phyloP scores from a whole-genome alignment of 164 flowering plant genomes.

The Dillenia turbinata region DNA sequence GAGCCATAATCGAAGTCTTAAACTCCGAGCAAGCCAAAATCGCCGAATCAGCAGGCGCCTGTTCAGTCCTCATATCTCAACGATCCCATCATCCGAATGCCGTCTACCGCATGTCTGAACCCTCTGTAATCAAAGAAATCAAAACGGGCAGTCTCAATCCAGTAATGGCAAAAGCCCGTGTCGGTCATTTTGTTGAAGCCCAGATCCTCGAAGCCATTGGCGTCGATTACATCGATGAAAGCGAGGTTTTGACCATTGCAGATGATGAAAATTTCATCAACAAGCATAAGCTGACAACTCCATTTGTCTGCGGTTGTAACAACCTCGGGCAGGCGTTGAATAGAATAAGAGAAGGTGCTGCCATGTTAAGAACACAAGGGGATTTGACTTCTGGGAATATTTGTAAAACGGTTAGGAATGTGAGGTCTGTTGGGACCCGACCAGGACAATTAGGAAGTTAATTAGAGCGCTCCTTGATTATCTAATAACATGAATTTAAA shows the following conservation, averaged over 20 bases:
- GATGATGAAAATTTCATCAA: constrained; percentile 62
- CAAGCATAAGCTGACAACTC: constrained; percentile 62
- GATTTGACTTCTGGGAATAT: constrained; percentile 37
- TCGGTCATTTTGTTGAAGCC: constrained; percentile 88
- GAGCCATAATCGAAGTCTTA: constrained; percentile 56
- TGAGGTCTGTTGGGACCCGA: too few relatives aligned
- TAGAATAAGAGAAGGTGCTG: constrained; percentile 79
- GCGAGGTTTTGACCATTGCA: constrained; percentile 49
- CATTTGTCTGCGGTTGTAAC: constrained; percentile 64
- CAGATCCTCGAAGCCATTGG: constrained; percentile 66
- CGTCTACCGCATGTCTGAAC: constrained; percentile 62
- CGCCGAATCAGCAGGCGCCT: constrained; percentile 79
- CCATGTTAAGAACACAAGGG: constrained; percentile 59
- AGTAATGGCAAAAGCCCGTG: constrained; percentile 54
- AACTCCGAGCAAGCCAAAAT: constrained; percentile 53
- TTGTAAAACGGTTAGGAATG: constrained; percentile 40
- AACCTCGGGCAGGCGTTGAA: constrained; percentile 69
- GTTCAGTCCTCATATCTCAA: constrained; percentile 38
- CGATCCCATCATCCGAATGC: constrained; percentile 9
- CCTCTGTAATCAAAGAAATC: constrained; percentile 48
- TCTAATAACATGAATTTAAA: too few relatives aligned
- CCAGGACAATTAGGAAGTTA: too few relatives aligned
- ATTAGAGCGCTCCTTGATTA: too few relatives aligned
- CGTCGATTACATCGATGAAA: constrained; percentile 77
- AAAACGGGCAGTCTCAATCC: constrained; percentile 57